Conservation (phyloP, 352 stramenopile species). For the Phytophthora europaea region DNA sequence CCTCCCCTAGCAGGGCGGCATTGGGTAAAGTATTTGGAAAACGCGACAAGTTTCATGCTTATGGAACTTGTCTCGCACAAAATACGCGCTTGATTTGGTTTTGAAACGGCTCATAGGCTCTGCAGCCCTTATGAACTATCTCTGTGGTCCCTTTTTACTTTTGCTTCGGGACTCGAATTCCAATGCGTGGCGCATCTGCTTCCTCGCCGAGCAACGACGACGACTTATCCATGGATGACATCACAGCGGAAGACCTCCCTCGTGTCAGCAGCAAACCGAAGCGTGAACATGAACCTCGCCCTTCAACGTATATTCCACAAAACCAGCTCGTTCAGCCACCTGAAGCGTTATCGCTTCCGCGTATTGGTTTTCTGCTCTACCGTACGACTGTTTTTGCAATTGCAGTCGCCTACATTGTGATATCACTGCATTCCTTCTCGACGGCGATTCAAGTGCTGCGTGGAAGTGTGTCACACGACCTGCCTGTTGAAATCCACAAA, state of each 20-base stretch:
- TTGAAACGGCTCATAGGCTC: not conserved
- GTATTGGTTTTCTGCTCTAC: conserved; percentile 30
- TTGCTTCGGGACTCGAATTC: not conserved
- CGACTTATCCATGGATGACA: conserved; percentile 10
- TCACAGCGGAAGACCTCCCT: not conserved
- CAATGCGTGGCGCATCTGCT: conserved; percentile 2
- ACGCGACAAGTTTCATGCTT: not conserved
- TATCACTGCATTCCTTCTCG: conserved; percentile 28
- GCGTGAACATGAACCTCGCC: not conserved
- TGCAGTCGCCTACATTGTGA: conserved; percentile 30
- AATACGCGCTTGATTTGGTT: not conserved
- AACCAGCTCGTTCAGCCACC: conserved; percentile 5
- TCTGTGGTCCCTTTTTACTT: not conserved
- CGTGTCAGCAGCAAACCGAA: not conserved
- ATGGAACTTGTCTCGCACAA: not conserved
- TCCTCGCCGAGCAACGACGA: not conserved
- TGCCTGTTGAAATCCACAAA: conserved; percentile 20
- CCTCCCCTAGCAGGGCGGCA: no score
- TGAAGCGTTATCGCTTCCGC: conserved; percentile 14
- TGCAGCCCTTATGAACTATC: conserved; percentile 4
- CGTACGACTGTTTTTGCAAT: conserved; percentile 26
- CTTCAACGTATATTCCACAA: not conserved
- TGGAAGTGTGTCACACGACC: conserved; percentile 23
- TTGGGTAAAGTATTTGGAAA: not conserved
- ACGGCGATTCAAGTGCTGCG: conserved; percentile 27